Evolutionary conservation across 768 basidiomycete genomes (phyloP).

Genomic region (Lactarius vividus): DNA sequence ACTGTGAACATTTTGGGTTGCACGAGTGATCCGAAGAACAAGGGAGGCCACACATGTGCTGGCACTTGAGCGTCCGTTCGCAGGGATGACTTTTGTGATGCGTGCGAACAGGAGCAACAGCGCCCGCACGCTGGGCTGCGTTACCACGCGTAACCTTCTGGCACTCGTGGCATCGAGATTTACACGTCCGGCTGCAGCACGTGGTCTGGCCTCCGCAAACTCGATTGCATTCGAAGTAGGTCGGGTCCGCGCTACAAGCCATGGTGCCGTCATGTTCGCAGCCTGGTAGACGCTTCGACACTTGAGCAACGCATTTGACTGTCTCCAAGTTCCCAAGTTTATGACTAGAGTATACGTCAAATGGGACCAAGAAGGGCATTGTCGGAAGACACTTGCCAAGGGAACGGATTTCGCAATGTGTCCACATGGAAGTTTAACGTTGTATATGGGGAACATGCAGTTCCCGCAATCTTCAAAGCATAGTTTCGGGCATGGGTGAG

Average conservation of each 20-base stretch:
- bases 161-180: conserved; percentile 34
- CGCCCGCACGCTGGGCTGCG: no score
- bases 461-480: conserved; percentile 34
- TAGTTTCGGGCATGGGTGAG: conserved; percentile 31
- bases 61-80: conserved; percentile 34
- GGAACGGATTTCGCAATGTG: conserved; percentile 29
- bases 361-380: background rate
- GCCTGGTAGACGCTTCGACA: conserved; percentile 31
- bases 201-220: conserved; percentile 30
- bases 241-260: conserved; percentile 28
- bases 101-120: conserved; percentile 12
- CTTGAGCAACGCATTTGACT: conserved; percentile 30
- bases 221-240: conserved; percentile 25
- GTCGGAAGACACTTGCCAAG: conserved; percentile 32
- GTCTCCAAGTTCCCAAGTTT: conserved; percentile 28
- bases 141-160: conserved; percentile 26
- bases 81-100: conserved; percentile 34
- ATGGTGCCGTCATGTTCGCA: conserved; percentile 35
- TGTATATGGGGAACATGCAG: conserved; percentile 31
- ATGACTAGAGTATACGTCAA: conserved; percentile 28
- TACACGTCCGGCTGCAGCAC: conserved; percentile 36
- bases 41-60: conserved; percentile 33
- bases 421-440: conserved; percentile 33
- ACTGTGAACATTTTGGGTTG: conserved; percentile 31
- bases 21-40: conserved; percentile 35